Percentiles rank a stretch among this genome's conserved stretches.
These are phyloP conservation scores for Magnaporthales sp. DNA, from an alignment of 2,329 filamentous ascomycete species.

Conservation along the genomic window DNA sequence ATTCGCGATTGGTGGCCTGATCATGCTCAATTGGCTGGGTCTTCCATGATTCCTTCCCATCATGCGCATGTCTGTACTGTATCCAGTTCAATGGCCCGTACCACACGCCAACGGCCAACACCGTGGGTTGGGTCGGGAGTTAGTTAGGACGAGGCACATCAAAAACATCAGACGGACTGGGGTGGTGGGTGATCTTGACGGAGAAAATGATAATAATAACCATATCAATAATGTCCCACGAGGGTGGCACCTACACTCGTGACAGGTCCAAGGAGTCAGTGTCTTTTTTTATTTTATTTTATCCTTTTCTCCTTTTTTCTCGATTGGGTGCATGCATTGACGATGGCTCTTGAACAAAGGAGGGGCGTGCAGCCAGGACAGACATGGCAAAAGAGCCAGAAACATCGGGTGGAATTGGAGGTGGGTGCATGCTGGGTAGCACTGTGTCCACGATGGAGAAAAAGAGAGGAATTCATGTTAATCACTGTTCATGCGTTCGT, in stretches of 20 bases:
- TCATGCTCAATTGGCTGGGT: neutral
- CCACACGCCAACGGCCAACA: neutral
- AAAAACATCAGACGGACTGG: slow-evolving; percentile 1
- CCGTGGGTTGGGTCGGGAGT: neutral
- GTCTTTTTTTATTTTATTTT: neutral
- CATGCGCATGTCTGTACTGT: neutral
- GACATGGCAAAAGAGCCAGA: neutral
- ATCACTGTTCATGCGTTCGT: neutral
- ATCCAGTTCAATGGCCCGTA: neutral
- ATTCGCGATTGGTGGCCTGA: neutral
- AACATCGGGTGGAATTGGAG: neutral
- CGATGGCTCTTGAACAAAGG: neutral
- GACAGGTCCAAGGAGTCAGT: neutral
- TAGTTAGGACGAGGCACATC: neutral
- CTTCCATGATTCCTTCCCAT: neutral
- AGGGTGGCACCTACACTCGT: neutral
- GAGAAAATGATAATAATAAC: slow-evolving; percentile 1
- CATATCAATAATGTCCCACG: neutral
- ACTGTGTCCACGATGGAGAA: neutral
- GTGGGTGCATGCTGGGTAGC: neutral
- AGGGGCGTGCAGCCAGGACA: neutral
- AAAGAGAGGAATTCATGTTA: neutral
- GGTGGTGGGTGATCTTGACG: neutral
- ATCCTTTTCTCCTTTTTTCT: neutral
- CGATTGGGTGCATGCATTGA: neutral